These are phyloP conservation scores for Schwanniomyces sp. DNA, from an alignment of 805 yeast species.

Conservation along the genomic window DNA sequence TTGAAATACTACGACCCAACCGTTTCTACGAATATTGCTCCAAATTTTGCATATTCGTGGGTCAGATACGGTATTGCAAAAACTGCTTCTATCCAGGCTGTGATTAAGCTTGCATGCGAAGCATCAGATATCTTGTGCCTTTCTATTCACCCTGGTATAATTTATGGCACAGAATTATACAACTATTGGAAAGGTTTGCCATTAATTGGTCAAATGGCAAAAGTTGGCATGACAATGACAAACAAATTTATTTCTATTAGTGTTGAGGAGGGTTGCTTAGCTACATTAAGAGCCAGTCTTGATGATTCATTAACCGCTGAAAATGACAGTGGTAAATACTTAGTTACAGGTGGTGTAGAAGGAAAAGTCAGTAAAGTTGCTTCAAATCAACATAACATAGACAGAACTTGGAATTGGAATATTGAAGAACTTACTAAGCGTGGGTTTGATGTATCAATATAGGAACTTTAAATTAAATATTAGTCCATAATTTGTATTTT, in stretches of 20 bases:
- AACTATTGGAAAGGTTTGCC: slow-evolving; percentile 26
- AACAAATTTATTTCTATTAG: slow-evolving; percentile 24
- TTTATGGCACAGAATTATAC: slow-evolving; percentile 33
- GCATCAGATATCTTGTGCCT: slow-evolving; percentile 31
- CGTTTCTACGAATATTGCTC: slow-evolving; percentile 20
- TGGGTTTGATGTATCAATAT: slow-evolving; percentile 30
- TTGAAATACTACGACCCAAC: slow-evolving; percentile 23
- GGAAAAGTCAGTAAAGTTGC: slow-evolving; percentile 24
- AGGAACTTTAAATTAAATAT: slow-evolving; percentile 53
- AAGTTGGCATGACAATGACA: slow-evolving; percentile 11
- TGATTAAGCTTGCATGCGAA: slow-evolving; percentile 22
- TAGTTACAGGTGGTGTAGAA: slow-evolving; percentile 31
- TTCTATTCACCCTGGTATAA: slow-evolving; percentile 42
- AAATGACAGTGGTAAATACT: slow-evolving; percentile 29
- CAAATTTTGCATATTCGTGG: slow-evolving; percentile 26
- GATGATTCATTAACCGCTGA: slow-evolving; percentile 21
- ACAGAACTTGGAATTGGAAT: slow-evolving; percentile 30
- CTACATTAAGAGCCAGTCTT: slow-evolving; percentile 33
- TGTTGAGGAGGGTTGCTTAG: slow-evolving; percentile 33
- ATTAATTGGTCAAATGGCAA: slow-evolving; percentile 19
- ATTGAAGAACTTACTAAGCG: slow-evolving; percentile 17
- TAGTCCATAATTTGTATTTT: not conserved
- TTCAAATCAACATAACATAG: slow-evolving; percentile 16
- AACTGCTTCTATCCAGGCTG: slow-evolving; percentile 29
- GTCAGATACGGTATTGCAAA: slow-evolving; percentile 38